Evolutionary conservation across 805 yeast species (phyloP).

Genomic region (Starmera amethionina): DNA sequence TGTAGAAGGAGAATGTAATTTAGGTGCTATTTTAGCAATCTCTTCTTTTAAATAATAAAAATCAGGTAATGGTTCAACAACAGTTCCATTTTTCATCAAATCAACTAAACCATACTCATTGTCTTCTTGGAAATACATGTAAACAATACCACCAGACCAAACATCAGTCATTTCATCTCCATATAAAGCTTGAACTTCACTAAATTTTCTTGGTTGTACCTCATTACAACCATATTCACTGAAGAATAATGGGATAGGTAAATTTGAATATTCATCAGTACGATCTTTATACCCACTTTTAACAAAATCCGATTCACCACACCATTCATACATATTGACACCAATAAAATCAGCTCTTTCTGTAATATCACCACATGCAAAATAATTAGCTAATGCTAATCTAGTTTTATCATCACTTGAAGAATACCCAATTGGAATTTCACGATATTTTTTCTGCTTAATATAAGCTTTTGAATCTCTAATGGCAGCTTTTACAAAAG

Average conservation of each 20-base stretch:
- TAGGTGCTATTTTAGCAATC: conserved; percentile 42
- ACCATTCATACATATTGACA: conserved; percentile 84
- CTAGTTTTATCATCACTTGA: conserved; percentile 75
- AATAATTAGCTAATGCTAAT: conserved; percentile 66
- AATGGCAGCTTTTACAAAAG: conserved; percentile 83
- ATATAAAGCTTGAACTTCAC: conserved; percentile 63
- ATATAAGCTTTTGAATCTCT: conserved; percentile 74
- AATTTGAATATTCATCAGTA: conserved; percentile 62
- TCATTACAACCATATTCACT: conserved; percentile 85
- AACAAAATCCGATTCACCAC: conserved; percentile 53
- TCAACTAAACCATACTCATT: conserved; percentile 77
- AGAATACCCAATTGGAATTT: conserved; percentile 84
- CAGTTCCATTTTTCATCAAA: conserved; percentile 26
- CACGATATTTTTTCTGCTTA: conserved; percentile 49
- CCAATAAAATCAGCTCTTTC: conserved; percentile 69
- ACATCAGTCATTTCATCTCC: conserved; percentile 70
- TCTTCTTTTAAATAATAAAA: conserved; percentile 46
- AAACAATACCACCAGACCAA: conserved; percentile 92
- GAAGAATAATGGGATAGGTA: conserved; percentile 75
- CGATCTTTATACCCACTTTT: conserved; percentile 61
- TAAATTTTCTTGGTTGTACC: conserved; percentile 63
- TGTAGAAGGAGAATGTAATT: conserved; percentile 22
- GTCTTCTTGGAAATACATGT: conserved; percentile 82
- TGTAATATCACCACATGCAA: conserved; percentile 58
- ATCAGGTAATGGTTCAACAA: conserved; percentile 53